Base-by-base conservation (phyloP, 768 basidiomycete species). In the Suillus paluster region DNA sequence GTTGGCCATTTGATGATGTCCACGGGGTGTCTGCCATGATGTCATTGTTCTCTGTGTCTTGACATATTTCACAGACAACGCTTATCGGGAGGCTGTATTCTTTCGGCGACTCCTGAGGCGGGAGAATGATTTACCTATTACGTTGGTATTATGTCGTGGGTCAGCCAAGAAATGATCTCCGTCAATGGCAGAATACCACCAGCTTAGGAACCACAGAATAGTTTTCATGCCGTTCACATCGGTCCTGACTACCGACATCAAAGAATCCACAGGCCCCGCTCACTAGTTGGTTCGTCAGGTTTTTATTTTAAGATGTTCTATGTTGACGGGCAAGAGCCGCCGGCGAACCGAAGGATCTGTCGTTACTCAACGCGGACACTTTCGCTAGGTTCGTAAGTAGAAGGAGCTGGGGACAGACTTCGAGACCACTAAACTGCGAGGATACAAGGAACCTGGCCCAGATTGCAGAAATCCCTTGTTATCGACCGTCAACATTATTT, bases 181-280 rank as follows among this genome's bases (percentile, higher is more conserved):
- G n/a, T 42, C 41, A 42, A 19, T n/a, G 41, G 41, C 19, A n/a
- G 19, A 42, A 10, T 3, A 19, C 19, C 19, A n/a, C 23, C 46
- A 9, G 46, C 17, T 15, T 25, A 17, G 17, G 25, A 49, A 19
- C 48, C 48, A 27, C 25, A 49, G 25, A 27, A 49, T 10, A 27
- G 4, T 48, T 27, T 49, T 8, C 25, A 23, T 17, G 25, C 48
- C 25, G 25, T 27, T 34, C 48, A 27, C 19, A 17, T 49, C 9
- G 25, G 25, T 27, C 48, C 10, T 21, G 23, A 46, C 45, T 25
- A 46, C 25, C 48, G 19, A 17, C 27, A 49, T 30, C 9, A 11
- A 15, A 25, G 48, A 49, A 80, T 61, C 83, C 83, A 25, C 83
- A 85, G 67, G 82, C 81, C 33, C 84, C 80, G 80, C 83, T 83